Evolutionary conservation across 2,329 filamentous ascomycete genomes (phyloP).

Genomic region (Diaporthe citrichinensis): DNA sequence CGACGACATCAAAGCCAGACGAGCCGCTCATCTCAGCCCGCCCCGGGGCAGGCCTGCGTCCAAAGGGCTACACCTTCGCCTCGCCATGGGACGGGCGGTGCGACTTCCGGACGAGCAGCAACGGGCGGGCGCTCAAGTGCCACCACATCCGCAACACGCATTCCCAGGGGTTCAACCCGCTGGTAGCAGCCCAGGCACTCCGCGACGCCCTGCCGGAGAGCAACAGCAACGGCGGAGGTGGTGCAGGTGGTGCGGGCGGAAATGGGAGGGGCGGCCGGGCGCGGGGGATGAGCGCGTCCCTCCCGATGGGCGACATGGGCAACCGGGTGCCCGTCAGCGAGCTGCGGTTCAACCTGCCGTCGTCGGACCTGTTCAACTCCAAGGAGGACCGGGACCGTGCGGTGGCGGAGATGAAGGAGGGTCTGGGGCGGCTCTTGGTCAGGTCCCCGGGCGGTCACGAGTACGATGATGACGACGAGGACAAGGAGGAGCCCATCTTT

Average conservation of each 20-base stretch:
- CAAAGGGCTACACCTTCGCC: constrained; percentile 80
- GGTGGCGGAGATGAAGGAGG: constrained; percentile 46
- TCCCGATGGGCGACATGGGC: constrained; percentile 28
- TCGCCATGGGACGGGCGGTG: constrained; percentile 92
- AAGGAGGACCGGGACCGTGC: constrained; percentile 52
- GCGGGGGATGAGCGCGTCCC: constrained; percentile 43
- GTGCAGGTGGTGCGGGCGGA: constrained; percentile 44
- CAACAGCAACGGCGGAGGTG: constrained; percentile 43
- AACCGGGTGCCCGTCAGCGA: constrained; percentile 76
- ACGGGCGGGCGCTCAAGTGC: constrained; percentile 81
- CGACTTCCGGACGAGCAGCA: constrained; percentile 84
- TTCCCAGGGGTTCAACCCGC: constrained; percentile 58
- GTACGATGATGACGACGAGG: constrained; percentile 60
- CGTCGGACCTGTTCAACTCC: constrained; percentile 61
- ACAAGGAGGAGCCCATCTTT: constrained; percentile 60
- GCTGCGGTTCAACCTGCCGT: constrained; percentile 89
- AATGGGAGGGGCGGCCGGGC: constrained; percentile 51
- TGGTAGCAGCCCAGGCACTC: constrained; percentile 55
- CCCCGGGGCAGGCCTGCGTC: constrained; percentile 63
- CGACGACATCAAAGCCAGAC: not conserved
- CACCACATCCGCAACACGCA: constrained; percentile 75
- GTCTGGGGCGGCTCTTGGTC: constrained; percentile 60
- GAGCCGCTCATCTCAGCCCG: constrained; percentile 53
- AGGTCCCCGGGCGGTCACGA: constrained; percentile 39
- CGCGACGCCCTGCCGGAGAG: constrained; percentile 40